Evolutionary conservation across 176 grass and related monocot species (phyloP), one percentile per base, ranked within the genome.

Genomic region (Eleusine coracana): DNA sequence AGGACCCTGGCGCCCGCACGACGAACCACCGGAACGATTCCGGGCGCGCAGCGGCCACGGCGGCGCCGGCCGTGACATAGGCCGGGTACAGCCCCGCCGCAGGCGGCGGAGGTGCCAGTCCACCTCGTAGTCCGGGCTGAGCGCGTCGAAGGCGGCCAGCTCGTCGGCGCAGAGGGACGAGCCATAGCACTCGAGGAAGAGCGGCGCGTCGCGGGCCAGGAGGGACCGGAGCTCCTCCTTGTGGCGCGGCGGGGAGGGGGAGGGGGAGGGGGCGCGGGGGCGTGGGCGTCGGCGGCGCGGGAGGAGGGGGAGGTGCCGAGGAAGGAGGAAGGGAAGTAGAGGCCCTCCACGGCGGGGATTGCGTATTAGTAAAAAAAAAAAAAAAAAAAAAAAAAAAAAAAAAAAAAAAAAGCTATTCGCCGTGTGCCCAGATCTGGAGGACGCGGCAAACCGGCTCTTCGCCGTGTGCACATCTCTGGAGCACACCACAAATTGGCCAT

Each of bases 161-260:
- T 98, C 92, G 45, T 74, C 78, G 3, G 82, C 7, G 6, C 68
- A 78, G 0, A 98, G 86, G 40, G 81, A 39, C 9, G 88, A 49
- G 14, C 95, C 92, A 72, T 98, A 95, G 45, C 95, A 87, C 84
- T 98, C 95, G 64, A 98, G 90, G 83, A 98, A 95, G 83, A 98
- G 89, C 49, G 90, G 80, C 29, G 90, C 90, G 66, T 98, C 95
- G 70, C 95, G 95, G 42, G 86, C 75, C 21, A 98, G 88, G 13
- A 98, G 95, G 12, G 88, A 85, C 65, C 86, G 81, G 18, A 95
- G 95, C 12, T 86, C 79, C 8, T 75, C 80, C 63, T 78, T 84
- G 40, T 90, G 88, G 42, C 25, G 51, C 59, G 66, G 68, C 5
- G 66, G 76, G 86, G 90, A 80, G 84, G 25, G 25, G 25, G 25